Percentiles rank a stretch among this genome's conserved stretches.
phyloP scores from a whole-genome alignment of 768 basidiomycete species.

The Pleurotus pulmonarius region DNA sequence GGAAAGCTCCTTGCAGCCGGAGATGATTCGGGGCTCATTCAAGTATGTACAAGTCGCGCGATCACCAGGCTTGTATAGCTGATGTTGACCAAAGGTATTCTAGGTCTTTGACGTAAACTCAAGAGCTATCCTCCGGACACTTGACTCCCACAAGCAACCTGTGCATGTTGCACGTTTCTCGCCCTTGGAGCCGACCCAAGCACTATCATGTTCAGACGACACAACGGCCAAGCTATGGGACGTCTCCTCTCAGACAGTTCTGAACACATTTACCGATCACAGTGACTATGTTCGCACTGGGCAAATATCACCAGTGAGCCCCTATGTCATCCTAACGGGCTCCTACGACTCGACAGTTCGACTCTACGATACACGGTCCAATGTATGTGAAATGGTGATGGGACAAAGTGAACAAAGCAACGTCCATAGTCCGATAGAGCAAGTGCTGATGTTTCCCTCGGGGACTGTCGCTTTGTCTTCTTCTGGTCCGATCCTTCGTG shows the following conservation, averaged over 20 bases:
- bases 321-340: slow-evolving; percentile 83
- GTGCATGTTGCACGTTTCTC: slow-evolving; percentile 96
- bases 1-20: slow-evolving; percentile 95
- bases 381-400: slow-evolving; percentile 83
- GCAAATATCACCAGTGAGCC: slow-evolving; percentile 77
- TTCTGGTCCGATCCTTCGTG: slow-evolving; percentile 87
- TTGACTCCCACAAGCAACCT: slow-evolving; percentile 94
- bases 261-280: slow-evolving; percentile 80
- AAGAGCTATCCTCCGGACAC: slow-evolving; percentile 86
- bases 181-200: slow-evolving; percentile 68
- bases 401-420: slow-evolving; percentile 33
- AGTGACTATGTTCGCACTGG: slow-evolving; percentile 96
- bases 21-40: slow-evolving; percentile 87
- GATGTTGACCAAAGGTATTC: neutral
- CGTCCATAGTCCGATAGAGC: slow-evolving; percentile 73
- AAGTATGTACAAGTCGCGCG: slow-evolving; percentile 41
- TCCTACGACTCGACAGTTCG: slow-evolving; percentile 93
- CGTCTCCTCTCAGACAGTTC: slow-evolving; percentile 79
- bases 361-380: slow-evolving; percentile 83
- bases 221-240: slow-evolving; percentile 94
- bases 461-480: slow-evolving; percentile 81
- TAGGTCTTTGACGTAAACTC: slow-evolving; percentile 93
- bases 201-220: slow-evolving; percentile 95
- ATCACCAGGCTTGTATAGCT: neutral
- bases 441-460: slow-evolving; percentile 90